Base-by-base conservation (phyloP, 1,284 basidiomycete species). In the Ceratobasidium papillatum region DNA sequence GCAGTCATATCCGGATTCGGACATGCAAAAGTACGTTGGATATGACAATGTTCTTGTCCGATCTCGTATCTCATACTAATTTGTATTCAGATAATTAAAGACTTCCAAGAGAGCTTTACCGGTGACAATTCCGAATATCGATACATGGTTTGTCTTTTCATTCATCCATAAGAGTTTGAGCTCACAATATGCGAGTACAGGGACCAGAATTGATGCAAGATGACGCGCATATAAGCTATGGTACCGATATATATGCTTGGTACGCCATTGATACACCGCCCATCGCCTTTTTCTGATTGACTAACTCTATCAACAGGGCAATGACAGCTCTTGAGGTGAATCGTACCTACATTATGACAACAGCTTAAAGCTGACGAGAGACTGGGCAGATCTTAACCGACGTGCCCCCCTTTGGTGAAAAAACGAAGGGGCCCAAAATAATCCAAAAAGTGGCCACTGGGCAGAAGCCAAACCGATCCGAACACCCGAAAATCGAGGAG, bases 1-100 rank as follows among this genome's bases (percentile, higher is more conserved):
- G 62, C 62, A 4, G 72, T 56, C 8, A 74, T 74, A 12, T 74
- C 72, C 22, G 72, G 72, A 0, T 74, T 74, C 12, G 62, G 72
- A 11, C 72, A 74, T 45, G 36, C 72, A 0, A 74, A 74, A 51
- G 72, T 74, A 38, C 14, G 41, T 0, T 7, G 5, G 14, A 61
- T 25, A 11, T 25, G 36, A 25, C 19, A 11, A 19, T 30, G 7
- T 27, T 27, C 4, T 4, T 22, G 4, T 19, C 17, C 2, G 27
- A 54, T 3, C 8, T 54, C n/a, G 25, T 3, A 4, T 8, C 25
- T 27, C 3, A 32, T 4, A 27, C 3, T 7, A 2, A 5, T 27
- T 22, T 36, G 1, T 45, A 25, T 27, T 7, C 25, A 64, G 72
- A 32, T 74, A 27, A 64, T 74, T 1, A 19, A 49, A 58, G 52